phyloP scores from a whole-genome alignment of 73 alveolate genomes.

The Paramecium sonneborni region DNA sequence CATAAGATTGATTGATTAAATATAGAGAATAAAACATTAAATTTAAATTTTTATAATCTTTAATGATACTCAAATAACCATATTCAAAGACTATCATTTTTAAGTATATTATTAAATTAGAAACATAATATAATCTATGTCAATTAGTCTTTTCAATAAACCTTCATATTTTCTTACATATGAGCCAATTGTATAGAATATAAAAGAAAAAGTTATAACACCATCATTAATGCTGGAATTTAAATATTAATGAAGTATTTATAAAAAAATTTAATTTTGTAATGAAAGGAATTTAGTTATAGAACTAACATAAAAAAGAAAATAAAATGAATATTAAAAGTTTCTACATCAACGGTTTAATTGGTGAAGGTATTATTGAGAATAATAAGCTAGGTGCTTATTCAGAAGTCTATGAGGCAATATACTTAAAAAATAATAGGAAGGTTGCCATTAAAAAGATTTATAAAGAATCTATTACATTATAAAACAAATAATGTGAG shows the following conservation, averaged over 20 bases:
- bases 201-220: background rate
- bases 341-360: background rate
- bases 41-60: background rate
- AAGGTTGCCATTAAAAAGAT: background rate
- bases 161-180: background rate
- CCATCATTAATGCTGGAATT: background rate
- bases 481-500: background rate
- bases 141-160: background rate
- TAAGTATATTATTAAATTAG: no score
- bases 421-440: background rate
- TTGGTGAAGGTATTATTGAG: conserved; percentile 16
- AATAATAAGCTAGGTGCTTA: background rate
- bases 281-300: background rate
- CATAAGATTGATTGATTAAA: background rate
- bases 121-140: no score
- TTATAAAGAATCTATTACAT: background rate
- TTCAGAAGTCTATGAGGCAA: conserved; percentile 6
- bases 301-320: background rate
- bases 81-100: no score
- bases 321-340: background rate
- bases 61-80: no score
- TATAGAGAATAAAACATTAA: background rate
- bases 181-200: background rate
- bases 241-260: background rate
- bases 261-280: background rate